Evolutionary conservation across 2,329 filamentous ascomycete species (phyloP), one percentile per base, ranked within the genome.

Genomic region (Exutisphaerella laricina): DNA sequence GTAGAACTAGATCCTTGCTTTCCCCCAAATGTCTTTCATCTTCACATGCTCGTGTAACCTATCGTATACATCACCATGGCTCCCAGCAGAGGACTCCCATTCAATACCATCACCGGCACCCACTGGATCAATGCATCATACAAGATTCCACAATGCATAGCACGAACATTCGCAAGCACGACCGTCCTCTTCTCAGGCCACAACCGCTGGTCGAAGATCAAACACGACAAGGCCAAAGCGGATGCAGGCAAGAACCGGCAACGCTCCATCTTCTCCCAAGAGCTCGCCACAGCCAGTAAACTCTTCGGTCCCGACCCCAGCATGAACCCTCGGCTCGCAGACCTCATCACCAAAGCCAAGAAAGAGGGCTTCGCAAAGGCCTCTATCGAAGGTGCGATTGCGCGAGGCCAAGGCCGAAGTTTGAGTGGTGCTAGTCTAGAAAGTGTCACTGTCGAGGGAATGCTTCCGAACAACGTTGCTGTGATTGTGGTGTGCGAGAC

Each of bases 151-250:
- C n/a, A n/a, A n/a, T 54, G 47, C 40, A 43, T 28, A 10, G 13
- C 21, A 22, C 57, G 58, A 20, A 18, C 20, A 43, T 53, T 63
- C 35, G 42, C 52, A 4, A 49, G 47, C 14, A 54, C 48, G 30
- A 6, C 39, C 18, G 7, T 12, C 2, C 34, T 41, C 21, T 43
- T 32, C 12, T 82, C 84, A 17, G 88, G 88, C 10, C 88, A 95
- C 68, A 95, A 84, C 66, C 85, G 88, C 63, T 98, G 92, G 92
- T 88, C 88, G 45, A 94, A 92, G 60, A 97, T 96, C 68, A 86
- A 84, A 61, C 92, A 97, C 66, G 88, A 92, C 65, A 98, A 98
- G 67, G 88, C 84, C 39, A 86, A 83, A 49, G 84, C 82, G 45
- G 92, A 98, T 65, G 76, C 75, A 46, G 82, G 82, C 56, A 95